Evolutionary conservation across 306 rosid species (phyloP).

Genomic region (Phaseolus lunatus): DNA sequence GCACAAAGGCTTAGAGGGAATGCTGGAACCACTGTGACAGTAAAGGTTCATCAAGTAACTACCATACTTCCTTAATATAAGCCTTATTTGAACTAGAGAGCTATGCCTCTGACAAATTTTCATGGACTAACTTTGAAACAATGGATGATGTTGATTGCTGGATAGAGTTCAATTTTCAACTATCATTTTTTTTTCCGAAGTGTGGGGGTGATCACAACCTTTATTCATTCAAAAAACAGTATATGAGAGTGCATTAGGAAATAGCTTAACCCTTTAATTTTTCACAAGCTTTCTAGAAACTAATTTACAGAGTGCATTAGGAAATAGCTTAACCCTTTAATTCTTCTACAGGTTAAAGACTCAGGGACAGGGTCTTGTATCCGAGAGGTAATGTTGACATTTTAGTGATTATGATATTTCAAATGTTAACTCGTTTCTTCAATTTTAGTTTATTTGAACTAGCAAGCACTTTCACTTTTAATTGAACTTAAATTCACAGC

Average conservation of each 20-base stretch:
- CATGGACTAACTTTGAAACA: conserved; percentile 21
- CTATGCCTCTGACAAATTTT: neutral
- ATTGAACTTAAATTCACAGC: conserved; percentile 22
- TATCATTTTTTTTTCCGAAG: neutral
- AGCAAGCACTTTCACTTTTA: neutral
- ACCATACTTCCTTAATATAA: conserved; percentile 38
- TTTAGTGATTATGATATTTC: conserved; percentile 22
- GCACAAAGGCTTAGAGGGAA: conserved; percentile 87
- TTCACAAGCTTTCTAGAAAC: conserved; percentile 38
- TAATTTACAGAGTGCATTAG: conserved; percentile 32
- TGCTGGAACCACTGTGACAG: conserved; percentile 85
- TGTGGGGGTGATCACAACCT: neutral
- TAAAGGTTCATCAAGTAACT: conserved; percentile 65
- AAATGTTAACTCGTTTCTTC: conserved; percentile 31
- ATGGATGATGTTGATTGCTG: neutral
- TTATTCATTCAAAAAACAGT: neutral
- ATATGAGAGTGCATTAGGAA: conserved; percentile 13
- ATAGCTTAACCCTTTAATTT: conserved; percentile 1
- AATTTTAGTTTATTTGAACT: neutral
- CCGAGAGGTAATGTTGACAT: conserved; percentile 69
- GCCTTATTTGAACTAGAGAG: conserved; percentile 8
- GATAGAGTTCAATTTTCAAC: conserved; percentile 24
- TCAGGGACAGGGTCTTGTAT: conserved; percentile 48
- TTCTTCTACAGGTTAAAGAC: conserved; percentile 62
- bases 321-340: conserved; percentile 6